These are phyloP conservation scores for Mortierella alpina DNA, from an alignment of 192 early-diverging fungal species.

Conservation along the genomic window DNA sequence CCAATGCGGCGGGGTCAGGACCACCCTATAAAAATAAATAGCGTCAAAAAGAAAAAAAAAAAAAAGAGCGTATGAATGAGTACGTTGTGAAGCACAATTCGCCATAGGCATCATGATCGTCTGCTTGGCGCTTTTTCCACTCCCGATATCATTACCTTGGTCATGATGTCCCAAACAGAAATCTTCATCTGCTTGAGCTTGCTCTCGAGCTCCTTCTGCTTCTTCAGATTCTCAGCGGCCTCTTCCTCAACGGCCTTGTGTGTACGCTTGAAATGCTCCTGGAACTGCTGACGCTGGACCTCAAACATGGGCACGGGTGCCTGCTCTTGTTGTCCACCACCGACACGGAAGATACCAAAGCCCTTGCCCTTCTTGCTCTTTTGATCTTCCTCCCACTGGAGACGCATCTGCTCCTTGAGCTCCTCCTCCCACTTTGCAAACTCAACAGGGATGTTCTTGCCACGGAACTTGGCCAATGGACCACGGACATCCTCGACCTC, in stretches of 20 bases:
- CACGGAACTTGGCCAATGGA: conserved; percentile 76
- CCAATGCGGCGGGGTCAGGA: conserved; percentile 42
- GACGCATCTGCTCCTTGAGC: conserved; percentile 68
- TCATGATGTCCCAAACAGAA: conserved; percentile 86
- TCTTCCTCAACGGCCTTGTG: conserved; percentile 74
- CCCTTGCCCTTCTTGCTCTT: conserved; percentile 61
- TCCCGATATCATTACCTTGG: conserved; percentile 44
- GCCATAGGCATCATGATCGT: background rate
- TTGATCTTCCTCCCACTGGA: conserved; percentile 75
- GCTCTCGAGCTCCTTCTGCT: conserved; percentile 71
- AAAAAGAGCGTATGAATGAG: background rate
- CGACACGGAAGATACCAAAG: conserved; percentile 64
- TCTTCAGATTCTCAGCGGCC: conserved; percentile 78
- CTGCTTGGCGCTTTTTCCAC: too few species aligned
- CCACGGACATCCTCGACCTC: conserved; percentile 80
- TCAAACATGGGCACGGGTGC: conserved; percentile 72
- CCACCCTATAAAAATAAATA: conserved; percentile 27
- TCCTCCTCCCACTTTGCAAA: conserved; percentile 78
- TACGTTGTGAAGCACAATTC: background rate
- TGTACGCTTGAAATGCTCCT: conserved; percentile 74
- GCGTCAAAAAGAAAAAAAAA: background rate
- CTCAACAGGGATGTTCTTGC: conserved; percentile 72
- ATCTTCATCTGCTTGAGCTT: conserved; percentile 91
- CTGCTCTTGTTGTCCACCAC: conserved; percentile 67
- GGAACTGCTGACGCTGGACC: conserved; percentile 69